Percentiles rank a stretch among this genome's conserved stretches.
Evolutionary conservation across 306 rosid genomes (phyloP).

Genomic region (Vachellia collinsii): DNA sequence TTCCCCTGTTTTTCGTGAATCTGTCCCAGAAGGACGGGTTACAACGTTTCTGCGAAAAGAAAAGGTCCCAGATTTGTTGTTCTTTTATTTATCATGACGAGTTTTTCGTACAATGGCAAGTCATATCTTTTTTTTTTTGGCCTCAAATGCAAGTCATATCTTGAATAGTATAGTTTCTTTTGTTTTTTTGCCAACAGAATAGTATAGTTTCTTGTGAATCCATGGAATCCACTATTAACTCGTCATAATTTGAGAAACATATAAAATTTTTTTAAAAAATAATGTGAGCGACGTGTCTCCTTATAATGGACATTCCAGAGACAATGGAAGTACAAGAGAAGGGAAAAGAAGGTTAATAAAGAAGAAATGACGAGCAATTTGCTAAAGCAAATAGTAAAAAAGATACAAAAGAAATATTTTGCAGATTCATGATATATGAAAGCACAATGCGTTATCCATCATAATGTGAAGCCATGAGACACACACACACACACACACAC

Average conservation of each 20-base stretch:
- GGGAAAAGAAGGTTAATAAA: background rate
- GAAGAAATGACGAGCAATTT: background rate
- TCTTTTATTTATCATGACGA: background rate
- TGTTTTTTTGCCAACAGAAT: background rate
- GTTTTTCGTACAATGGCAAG: background rate
- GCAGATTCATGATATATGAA: background rate
- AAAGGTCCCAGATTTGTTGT: background rate
- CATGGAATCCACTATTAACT: background rate
- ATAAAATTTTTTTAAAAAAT: background rate
- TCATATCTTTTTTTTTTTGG: background rate
- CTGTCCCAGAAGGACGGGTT: background rate
- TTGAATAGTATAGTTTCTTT: background rate
- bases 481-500: background rate
- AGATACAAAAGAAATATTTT: background rate
- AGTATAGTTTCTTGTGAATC: background rate
- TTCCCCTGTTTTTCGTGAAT: background rate
- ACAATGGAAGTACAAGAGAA: background rate
- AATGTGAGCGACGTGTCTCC: background rate
- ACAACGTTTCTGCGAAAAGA: background rate
- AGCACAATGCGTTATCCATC: background rate
- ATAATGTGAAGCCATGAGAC: background rate
- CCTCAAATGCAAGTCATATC: background rate
- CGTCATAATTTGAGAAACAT: background rate
- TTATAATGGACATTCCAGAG: background rate
- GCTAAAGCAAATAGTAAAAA: background rate